Evolutionary conservation across 2,329 filamentous ascomycete genomes (phyloP), one percentile per base, ranked within the genome.

Genomic region (Pseudogymnoascus sp.): DNA sequence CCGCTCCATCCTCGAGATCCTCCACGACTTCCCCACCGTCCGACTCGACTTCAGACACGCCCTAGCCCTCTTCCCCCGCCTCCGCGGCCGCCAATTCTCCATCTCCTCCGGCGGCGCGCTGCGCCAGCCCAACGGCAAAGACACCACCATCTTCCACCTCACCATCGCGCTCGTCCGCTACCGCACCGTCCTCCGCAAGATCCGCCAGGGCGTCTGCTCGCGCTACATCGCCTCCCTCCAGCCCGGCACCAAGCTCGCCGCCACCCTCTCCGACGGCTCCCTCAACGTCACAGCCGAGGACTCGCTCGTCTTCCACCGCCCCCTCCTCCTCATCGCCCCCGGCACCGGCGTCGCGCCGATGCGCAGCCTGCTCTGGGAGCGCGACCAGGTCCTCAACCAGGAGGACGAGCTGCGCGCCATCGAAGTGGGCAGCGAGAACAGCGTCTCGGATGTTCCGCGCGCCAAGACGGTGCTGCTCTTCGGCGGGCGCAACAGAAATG

Each of bases 21-120:
- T 99, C 29, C 87, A 93, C 63, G 95, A 99, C 69, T 99, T 99
- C 70, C 83, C 89, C 44, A 88, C 85, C 0, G 88, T 97, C 62
- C 87, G 87, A 66, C 85, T 99, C 1, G 93, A 95, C 0, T 90
- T 87, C 76, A 79, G 88, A 63, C 85, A 87, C 59, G 81, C 88
- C 1, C 81, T 90, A 8, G 85, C 87, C 62, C 80, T 93, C 14
- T 87, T 99, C 62, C 95, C 95, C 0, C 71, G 87, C 3, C 87
- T 97, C 56, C 86, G 91, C n/a, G 89, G 87, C n/a, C 84, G 95
- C 5, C 90, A 96, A 69, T 99, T 96, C 73, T 97, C 93, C 74
- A 93, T 97, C 65, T 91, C 91, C 35, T 95, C 89, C 67, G 88
- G 89, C 6, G 87, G 86, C 5, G 65, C 65, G 63, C 68, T 65